phyloP scores from a whole-genome alignment of 306 rosid species.

The Begonia loranthoides region DNA sequence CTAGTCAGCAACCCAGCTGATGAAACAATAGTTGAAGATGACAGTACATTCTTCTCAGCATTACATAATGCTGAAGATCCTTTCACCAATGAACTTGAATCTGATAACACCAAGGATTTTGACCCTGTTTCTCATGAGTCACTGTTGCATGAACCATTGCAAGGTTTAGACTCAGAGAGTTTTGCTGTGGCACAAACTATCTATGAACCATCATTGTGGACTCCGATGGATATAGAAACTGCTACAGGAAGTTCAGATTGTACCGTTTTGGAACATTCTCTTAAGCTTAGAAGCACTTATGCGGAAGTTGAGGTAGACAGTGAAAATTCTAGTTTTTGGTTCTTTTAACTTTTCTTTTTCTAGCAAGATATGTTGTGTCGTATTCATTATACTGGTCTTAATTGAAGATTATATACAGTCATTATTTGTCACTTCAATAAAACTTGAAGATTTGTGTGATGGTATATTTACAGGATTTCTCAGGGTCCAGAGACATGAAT shows the following conservation, averaged over 20 bases:
- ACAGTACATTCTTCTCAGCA: conserved; percentile 34
- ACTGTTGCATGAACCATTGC: conserved; percentile 18
- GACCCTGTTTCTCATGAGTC: conserved; percentile 19
- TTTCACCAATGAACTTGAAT: conserved; percentile 17
- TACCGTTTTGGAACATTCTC: conserved; percentile 53
- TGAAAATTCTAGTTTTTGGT: not conserved
- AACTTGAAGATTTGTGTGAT: conserved; percentile 3
- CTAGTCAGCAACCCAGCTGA: conserved; percentile 16
- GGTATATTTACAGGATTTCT: conserved; percentile 30
- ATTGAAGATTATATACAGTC: not conserved
- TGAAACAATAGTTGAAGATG: conserved; percentile 39
- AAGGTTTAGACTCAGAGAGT: conserved; percentile 15
- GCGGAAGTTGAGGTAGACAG: conserved; percentile 58
- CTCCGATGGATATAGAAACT: conserved; percentile 63
- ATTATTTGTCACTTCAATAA: not conserved
- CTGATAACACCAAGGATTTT: conserved; percentile 6
- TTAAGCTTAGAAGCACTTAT: conserved; percentile 65
- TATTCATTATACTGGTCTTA: not conserved
- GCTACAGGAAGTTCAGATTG: conserved; percentile 70
- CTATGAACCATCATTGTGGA: conserved; percentile 66
- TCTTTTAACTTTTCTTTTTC: not conserved
- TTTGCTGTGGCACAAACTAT: conserved; percentile 12
- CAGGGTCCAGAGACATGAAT: conserved; percentile 58
- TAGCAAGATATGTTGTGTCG: not conserved
- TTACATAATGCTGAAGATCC: conserved; percentile 33